phyloP scores from a whole-genome alignment of 306 rosid species.

The Cicer judaicum region DNA sequence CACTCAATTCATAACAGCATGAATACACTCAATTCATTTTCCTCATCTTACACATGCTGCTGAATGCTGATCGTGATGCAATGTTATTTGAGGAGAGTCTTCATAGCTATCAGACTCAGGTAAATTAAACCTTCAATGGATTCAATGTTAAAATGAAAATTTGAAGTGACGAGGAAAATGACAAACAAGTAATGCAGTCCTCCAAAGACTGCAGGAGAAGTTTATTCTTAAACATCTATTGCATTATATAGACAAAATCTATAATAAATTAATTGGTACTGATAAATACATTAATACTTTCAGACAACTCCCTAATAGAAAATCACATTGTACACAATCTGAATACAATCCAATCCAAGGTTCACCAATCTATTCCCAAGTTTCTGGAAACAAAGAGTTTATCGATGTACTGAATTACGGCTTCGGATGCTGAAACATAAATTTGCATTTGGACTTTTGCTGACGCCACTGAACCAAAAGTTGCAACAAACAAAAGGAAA shows the following conservation, averaged over 20 bases:
- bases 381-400: constrained; percentile 74
- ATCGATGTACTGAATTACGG: constrained; percentile 73
- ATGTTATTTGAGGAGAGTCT: neutral
- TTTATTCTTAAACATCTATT: constrained; percentile 27
- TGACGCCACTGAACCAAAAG: constrained; percentile 62
- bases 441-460: constrained; percentile 79
- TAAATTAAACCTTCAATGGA: neutral
- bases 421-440: constrained; percentile 64
- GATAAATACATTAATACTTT: constrained; percentile 26
- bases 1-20: no score
- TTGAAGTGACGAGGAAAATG: neutral
- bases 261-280: constrained; percentile 13
- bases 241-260: constrained; percentile 33
- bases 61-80: neutral
- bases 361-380: constrained; percentile 89
- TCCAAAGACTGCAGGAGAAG: neutral
- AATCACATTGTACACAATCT: constrained; percentile 38
- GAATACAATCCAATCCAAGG: constrained; percentile 40
- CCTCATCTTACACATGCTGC: neutral
- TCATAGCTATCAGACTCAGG: neutral
- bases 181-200: neutral
- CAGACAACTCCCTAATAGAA: constrained; percentile 25
- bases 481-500: constrained; percentile 16
- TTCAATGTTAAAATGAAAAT: neutral
- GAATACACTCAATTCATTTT: no score